Percentiles rank a stretch among this genome's conserved stretches.
phyloP scores from a whole-genome alignment of 768 basidiomycete species.

The Collybia sordida region DNA sequence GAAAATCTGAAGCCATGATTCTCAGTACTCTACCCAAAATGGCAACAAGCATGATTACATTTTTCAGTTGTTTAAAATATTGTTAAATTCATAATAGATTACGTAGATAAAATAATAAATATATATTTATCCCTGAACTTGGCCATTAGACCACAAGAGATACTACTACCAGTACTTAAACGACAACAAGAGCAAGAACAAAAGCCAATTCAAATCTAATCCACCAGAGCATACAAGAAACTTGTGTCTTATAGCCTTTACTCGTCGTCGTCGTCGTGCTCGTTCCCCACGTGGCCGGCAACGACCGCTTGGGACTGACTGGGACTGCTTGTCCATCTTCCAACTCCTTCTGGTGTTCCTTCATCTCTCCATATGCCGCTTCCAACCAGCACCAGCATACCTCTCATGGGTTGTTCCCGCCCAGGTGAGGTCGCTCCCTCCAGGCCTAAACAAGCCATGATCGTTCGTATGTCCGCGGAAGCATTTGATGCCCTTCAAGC shows the following conservation, averaged over 20 bases:
- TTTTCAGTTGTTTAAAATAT: not conserved
- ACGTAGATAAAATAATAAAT: not conserved
- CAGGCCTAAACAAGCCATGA: constrained; percentile 70
- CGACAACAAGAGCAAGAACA: not conserved
- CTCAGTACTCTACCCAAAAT: too few relatives aligned
- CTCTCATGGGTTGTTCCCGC: constrained; percentile 56
- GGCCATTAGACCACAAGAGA: too few relatives aligned
- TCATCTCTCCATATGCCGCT: constrained; percentile 56
- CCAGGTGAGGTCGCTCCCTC: constrained; percentile 57
- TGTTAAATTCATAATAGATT: not conserved
- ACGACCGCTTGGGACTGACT: not conserved
- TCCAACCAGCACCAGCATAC: constrained; percentile 50
- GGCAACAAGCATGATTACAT: constrained; percentile 35
- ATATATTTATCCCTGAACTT: too few relatives aligned
- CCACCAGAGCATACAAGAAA: not conserved
- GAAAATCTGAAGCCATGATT: constrained; percentile 56
- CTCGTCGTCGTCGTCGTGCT: too few relatives aligned
- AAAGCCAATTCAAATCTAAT: constrained; percentile 12
- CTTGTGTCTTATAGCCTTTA: not conserved
- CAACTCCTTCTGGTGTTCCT: not conserved
- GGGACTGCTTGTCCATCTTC: not conserved
- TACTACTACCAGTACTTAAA: too few relatives aligned
- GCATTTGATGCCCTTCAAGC: constrained; percentile 67
- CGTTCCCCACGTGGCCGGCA: not conserved
- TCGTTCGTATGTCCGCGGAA: constrained; percentile 73